Conservation (phyloP, 1,139 yeast species). For the Pichia sp. region DNA sequence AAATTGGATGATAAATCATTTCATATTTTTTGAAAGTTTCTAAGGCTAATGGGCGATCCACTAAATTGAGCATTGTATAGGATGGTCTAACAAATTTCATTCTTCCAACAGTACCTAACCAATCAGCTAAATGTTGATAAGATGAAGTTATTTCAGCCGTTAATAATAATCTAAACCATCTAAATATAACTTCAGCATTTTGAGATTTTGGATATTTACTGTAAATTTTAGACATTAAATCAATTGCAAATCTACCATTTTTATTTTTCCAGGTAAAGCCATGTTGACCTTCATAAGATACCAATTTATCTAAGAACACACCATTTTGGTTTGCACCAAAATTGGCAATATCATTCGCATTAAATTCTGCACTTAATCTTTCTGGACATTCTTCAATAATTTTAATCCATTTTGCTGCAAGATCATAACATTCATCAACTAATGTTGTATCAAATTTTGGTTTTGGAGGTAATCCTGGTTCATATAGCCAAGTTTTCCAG, state of each 20-base stretch:
- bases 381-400: constrained; percentile 29
- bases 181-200: constrained; percentile 77
- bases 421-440: constrained; percentile 62
- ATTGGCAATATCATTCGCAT: constrained; percentile 39
- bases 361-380: constrained; percentile 26
- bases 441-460: constrained; percentile 74
- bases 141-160: constrained; percentile 40
- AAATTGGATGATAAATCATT: constrained; percentile 74
- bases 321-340: constrained; percentile 75
- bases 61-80: constrained; percentile 55
- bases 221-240: constrained; percentile 42
- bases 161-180: constrained; percentile 66
- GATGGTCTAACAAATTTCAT: constrained; percentile 95
- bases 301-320: constrained; percentile 69
- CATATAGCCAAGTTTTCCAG: constrained; percentile 79
- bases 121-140: constrained; percentile 56
- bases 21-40: constrained; percentile 55
- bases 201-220: constrained; percentile 41
- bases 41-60: constrained; percentile 61
- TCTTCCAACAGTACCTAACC: constrained; percentile 90
- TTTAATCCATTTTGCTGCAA: constrained; percentile 61
- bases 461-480: constrained; percentile 83
- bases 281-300: constrained; percentile 33
- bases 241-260: constrained; percentile 33
- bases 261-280: constrained; percentile 32